These are phyloP conservation scores for Septoria linicola DNA, from an alignment of 2,329 filamentous ascomycete species.

Conservation along the genomic window DNA sequence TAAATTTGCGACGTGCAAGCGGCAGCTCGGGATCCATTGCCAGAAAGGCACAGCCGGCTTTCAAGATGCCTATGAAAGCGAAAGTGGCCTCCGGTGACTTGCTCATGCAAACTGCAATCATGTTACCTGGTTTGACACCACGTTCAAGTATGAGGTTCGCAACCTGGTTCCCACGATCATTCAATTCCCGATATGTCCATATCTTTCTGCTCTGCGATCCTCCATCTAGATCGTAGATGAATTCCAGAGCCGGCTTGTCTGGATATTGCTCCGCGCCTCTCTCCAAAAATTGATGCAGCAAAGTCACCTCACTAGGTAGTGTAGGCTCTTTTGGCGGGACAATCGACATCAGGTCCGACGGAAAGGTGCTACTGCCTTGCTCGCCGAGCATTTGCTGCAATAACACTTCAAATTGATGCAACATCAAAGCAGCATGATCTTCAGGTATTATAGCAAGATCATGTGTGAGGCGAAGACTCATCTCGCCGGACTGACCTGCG, in stretches of 20 bases:
- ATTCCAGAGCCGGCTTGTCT: conserved; percentile 69
- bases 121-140: conserved; percentile 55
- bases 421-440: conserved; percentile 65
- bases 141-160: conserved; percentile 61
- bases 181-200: conserved; percentile 75
- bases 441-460: conserved; percentile 63
- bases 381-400: conserved; percentile 57
- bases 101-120: conserved; percentile 76
- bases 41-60: conserved; percentile 77
- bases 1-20: conserved; percentile 70
- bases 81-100: conserved; percentile 85
- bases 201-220: conserved; percentile 47
- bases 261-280: conserved; percentile 57
- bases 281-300: conserved; percentile 81
- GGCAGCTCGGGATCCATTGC: conserved; percentile 77
- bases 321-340: conserved; percentile 59
- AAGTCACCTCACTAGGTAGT: conserved; percentile 57
- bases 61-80: conserved; percentile 76
- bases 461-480: conserved; percentile 67
- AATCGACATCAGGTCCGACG: conserved; percentile 51
- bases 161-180: conserved; percentile 69
- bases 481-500: conserved; percentile 46
- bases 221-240: conserved; percentile 52
- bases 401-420: conserved; percentile 69
- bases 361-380: background rate